Evolutionary conservation across 2,329 filamentous ascomycete genomes (phyloP).

Genomic region (Fusarium scirpi): DNA sequence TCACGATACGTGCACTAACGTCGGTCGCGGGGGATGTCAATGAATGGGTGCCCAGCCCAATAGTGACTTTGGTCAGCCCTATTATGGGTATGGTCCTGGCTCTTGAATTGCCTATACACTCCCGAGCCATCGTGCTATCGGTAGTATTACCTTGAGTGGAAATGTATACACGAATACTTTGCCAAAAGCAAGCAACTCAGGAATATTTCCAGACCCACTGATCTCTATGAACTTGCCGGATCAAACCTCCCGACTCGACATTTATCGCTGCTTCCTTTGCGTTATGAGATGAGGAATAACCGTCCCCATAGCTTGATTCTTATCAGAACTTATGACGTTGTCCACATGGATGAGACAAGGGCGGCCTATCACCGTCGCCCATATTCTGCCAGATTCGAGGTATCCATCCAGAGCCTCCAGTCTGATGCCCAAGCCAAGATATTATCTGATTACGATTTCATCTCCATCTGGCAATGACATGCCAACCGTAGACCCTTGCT

Average conservation of each 20-base stretch:
- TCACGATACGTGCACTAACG: background rate
- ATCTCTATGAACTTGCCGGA: background rate
- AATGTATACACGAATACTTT: accelerated
- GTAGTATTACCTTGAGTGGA: background rate
- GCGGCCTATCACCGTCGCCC: too few relatives aligned
- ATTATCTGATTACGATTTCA: background rate
- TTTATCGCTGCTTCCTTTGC: background rate
- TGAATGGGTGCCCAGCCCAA: too few relatives aligned
- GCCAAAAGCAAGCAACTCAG: background rate
- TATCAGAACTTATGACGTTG: background rate
- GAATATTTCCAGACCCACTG: background rate
- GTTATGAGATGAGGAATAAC: background rate
- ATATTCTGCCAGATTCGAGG: background rate
- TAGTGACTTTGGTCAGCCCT: background rate
- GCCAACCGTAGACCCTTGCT: background rate
- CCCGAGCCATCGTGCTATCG: too few relatives aligned
- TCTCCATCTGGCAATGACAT: background rate
- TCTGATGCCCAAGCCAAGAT: too few relatives aligned
- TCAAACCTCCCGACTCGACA: background rate
- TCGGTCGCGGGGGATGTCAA: background rate
- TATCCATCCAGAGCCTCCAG: background rate
- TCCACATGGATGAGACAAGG: background rate
- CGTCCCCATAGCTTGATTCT: background rate
- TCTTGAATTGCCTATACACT: too few relatives aligned
- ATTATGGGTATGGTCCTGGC: too few relatives aligned